A percentile compares a stretch with the other conserved stretches of the same genome.
Evolutionary conservation across 1,284 basidiomycete species (phyloP).

Genomic region (Ustilago shanxiensis): DNA sequence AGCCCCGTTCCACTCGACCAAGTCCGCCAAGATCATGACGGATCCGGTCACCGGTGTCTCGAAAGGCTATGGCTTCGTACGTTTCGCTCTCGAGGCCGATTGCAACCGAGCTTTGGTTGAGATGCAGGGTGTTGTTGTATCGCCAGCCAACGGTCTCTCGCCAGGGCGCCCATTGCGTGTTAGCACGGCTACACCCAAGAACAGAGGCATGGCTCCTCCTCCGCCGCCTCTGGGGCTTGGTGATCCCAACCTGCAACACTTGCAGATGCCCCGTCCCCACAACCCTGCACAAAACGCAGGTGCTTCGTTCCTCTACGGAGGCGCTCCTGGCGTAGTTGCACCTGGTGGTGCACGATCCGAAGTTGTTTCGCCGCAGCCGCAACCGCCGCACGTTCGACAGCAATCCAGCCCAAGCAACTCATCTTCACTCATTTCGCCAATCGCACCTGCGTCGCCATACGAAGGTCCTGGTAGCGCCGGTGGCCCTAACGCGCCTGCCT

Average conservation of each 20-base stretch:
- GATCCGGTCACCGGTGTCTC: slow-evolving; percentile 57
- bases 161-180: slow-evolving; percentile 60
- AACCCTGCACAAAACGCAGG: slow-evolving; percentile 35
- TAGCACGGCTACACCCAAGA: slow-evolving; percentile 64
- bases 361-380: slow-evolving; percentile 42
- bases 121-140: slow-evolving; percentile 61
- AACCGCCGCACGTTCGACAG: slow-evolving; percentile 13
- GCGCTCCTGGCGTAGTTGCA: slow-evolving; percentile 9
- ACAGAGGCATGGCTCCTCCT: slow-evolving; percentile 29
- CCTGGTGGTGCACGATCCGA: slow-evolving; percentile 23
- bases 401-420: slow-evolving; percentile 29
- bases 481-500: slow-evolving; percentile 15
- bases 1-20: slow-evolving; percentile 61
- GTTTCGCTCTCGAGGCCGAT: slow-evolving; percentile 59
- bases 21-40: slow-evolving; percentile 64
- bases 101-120: slow-evolving; percentile 66
- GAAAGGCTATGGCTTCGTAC: slow-evolving; percentile 67
- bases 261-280: slow-evolving; percentile 51
- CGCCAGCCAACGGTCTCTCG: slow-evolving; percentile 52
- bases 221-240: slow-evolving; percentile 10
- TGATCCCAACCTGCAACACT: slow-evolving; percentile 27
- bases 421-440: slow-evolving; percentile 29
- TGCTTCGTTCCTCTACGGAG: slow-evolving; percentile 39
- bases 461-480: slow-evolving; percentile 15
- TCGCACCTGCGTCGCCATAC: slow-evolving; percentile 34